Evolutionary conservation across 1,284 basidiomycete genomes (phyloP), one percentile per base, ranked within the genome.

Genomic region (Ceratorhiza oryzae-sativae): DNA sequence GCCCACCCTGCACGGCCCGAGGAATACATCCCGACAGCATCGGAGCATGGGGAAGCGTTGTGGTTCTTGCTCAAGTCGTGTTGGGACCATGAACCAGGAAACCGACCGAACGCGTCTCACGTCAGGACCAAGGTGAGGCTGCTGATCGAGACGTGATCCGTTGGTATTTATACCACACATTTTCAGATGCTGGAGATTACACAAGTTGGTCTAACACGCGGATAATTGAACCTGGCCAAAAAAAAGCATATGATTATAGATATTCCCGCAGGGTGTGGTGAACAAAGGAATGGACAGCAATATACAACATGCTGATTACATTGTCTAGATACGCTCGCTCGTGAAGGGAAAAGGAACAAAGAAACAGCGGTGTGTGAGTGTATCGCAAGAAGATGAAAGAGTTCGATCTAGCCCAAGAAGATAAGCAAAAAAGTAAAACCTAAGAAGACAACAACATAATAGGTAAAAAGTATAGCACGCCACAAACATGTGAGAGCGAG

Each of bases 241-340:
- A 41, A 68, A 42, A 39, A 18, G 58, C n/a, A 65, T 41, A 62
- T 45, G 27, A 3, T 53, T 20, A 49, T 30, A 67, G 5, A 41
- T 34, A 49, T n/a, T n/a, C 63, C 53, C 65, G 65, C 45, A 53
- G 65, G 65, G 65, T 68, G 65, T 68, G 65, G 30, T 68, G n/a
- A 68, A 41, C 51, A 68, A 68, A 68, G 6, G 65, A 68, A 30
- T 48, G 65, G 65, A 58, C 65, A 56, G 65, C 51, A 42, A 34
- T 41, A 55, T 34, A 36, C 49, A 67, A 39, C 61, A 51, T 42
- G 65, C 65, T 41, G 41, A 58, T 60, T 60, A 60, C 58, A 42
- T 60, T 45, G 42, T 45, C n/a, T 20, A 32, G 27, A 42, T 45
- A 59, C 36, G 41, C 51, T 55, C 58, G 58, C 58, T 60, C 65